Evolutionary conservation across 2,329 filamentous ascomycete genomes (phyloP).

Genomic region (Boeremia exigua): DNA sequence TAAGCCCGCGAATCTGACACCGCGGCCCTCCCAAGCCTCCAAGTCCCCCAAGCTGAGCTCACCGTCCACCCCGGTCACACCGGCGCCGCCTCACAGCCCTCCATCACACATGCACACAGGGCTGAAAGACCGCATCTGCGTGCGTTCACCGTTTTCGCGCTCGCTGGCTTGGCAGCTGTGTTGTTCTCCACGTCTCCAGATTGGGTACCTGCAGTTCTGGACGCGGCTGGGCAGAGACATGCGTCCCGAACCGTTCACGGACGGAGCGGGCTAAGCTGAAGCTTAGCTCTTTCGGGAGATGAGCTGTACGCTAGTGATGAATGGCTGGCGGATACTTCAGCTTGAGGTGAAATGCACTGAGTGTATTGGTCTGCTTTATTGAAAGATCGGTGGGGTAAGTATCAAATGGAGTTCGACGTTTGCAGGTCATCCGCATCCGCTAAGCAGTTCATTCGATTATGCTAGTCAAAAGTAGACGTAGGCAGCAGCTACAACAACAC

Average conservation of each 20-base stretch:
- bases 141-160: not conserved
- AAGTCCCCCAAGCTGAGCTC: conserved; percentile 9
- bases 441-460: not conserved
- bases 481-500: not conserved
- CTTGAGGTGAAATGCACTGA: not conserved
- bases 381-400: not conserved
- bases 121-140: not conserved
- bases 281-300: not conserved
- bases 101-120: not conserved
- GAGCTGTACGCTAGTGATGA: conserved; percentile 1
- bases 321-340: conserved; percentile 8
- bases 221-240: conserved; percentile 1
- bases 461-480: not conserved
- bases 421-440: too few relatives aligned
- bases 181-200: conserved; percentile 1
- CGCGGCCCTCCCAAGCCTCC: not conserved
- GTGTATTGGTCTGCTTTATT: conserved; percentile 5
- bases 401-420: not conserved
- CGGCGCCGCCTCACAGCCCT: not conserved
- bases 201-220: conserved; percentile 1
- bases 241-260: conserved; percentile 5
- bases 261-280: conserved; percentile 2
- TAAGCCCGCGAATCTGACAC: conserved; percentile 4
- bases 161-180: not conserved
- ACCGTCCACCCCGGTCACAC: not conserved